Evolutionary conservation across 192 early-diverging fungal genomes (phyloP).

Genomic region (Gonapodya sp.): DNA sequence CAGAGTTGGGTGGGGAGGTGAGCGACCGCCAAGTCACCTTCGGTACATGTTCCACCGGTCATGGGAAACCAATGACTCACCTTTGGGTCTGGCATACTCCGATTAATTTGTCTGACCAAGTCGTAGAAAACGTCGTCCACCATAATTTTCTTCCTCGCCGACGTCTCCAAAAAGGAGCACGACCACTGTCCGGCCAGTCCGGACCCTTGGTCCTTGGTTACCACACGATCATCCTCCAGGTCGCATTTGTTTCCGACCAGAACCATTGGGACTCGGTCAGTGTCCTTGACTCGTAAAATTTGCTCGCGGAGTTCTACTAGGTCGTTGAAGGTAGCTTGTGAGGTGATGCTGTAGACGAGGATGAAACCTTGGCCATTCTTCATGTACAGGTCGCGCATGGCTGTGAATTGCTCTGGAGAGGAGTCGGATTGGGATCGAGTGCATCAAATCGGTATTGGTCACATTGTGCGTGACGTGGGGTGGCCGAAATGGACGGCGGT

Average conservation of each 20-base stretch:
- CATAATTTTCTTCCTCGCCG: constrained; percentile 74
- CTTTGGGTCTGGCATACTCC: constrained; percentile 58
- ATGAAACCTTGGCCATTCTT: constrained; percentile 79
- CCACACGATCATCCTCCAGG: constrained; percentile 29
- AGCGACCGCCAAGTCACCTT: too few relatives aligned
- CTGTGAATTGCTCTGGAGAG: constrained; percentile 79
- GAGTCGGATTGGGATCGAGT: constrained; percentile 80
- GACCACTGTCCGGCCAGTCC: constrained; percentile 49
- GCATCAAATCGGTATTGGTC: constrained; percentile 87
- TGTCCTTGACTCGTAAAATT: constrained; percentile 81
- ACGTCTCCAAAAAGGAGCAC: constrained; percentile 77
- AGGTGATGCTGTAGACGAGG: constrained; percentile 84
- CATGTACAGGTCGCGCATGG: constrained; percentile 62
- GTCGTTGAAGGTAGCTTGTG: constrained; percentile 79
- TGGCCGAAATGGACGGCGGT: background rate
- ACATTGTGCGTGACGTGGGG: background rate
- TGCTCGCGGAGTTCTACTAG: constrained; percentile 82
- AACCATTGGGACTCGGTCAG: constrained; percentile 60
- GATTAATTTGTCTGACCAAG: constrained; percentile 81
- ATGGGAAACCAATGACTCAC: constrained; percentile 18
- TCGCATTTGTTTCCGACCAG: constrained; percentile 39
- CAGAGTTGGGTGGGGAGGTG: background rate
- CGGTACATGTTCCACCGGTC: too few relatives aligned
- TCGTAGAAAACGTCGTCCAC: constrained; percentile 91
- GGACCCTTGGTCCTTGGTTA: constrained; percentile 54